Base-by-base conservation (phyloP, 345 rosid genomes). In the Euphorbia lathyris region DNA sequence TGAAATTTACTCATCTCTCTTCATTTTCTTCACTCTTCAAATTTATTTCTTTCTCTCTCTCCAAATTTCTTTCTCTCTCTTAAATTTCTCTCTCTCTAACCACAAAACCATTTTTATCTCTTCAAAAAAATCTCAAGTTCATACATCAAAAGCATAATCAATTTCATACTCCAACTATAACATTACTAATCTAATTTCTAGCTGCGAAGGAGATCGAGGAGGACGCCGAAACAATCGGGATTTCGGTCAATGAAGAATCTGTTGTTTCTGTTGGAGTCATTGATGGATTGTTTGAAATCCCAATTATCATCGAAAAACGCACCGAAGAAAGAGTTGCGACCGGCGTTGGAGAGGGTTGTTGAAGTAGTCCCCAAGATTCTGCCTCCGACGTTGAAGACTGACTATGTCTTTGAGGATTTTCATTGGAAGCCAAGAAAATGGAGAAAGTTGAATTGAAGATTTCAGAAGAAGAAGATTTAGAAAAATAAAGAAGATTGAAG, bases 171-270 rank as follows among this genome's bases (percentile, higher is more conserved):
- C n/a, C n/a, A n/a, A n/a, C n/a, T n/a, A n/a, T n/a, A n/a, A n/a
- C n/a, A n/a, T n/a, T n/a, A n/a, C n/a, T n/a, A n/a, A n/a, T n/a
- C n/a, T n/a, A n/a, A n/a, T n/a, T n/a, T n/a, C n/a, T n/a, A n/a
- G n/a, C n/a, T 89, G 22, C 99, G 99, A 79, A 95, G 97, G 50
- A 95, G 92, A 80, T 95, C 97, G 34, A 95, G 98, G 68, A 95
- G 91, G 23, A 92, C 81, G n/a, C 88, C 79, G 81, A 95, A 95
- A 65, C 98, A 95, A 58, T 95, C 92, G 0, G 99, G 89, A 84
- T 87, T 95, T 58, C 98, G 79, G 47, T 95, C 99, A 25, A 92
- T 78, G 88, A 87, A 95, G 65, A 73, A 58, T 68, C 84, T 88
- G 69, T 65, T 64, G 53, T 72, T 32, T 43, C 61, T 20, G 40